Evolutionary conservation across 352 stramenopile genomes (phyloP).

Genomic region (Pythium dissotocum): DNA sequence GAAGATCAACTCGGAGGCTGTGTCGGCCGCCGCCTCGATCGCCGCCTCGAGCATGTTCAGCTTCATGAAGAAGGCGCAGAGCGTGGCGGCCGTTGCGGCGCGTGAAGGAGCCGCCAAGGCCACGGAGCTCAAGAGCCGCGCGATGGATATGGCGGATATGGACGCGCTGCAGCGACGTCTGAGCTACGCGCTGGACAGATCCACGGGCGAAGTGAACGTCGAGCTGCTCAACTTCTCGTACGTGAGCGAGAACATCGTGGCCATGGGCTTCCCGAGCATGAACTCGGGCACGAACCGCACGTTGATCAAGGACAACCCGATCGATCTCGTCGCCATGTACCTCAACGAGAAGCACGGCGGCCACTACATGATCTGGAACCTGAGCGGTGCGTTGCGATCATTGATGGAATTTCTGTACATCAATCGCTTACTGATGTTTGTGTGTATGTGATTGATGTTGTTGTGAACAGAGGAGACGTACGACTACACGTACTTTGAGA

Average conservation of each 20-base stretch:
- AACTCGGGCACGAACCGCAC: conserved; percentile 74
- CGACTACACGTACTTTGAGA: conserved; percentile 94
- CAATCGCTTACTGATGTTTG: background rate
- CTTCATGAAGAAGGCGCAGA: conserved; percentile 87
- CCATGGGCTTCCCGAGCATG: conserved; percentile 92
- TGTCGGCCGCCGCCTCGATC: conserved; percentile 64
- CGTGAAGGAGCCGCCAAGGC: conserved; percentile 80
- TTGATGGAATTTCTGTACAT: background rate
- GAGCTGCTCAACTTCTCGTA: conserved; percentile 92
- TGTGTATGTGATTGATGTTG: conserved; percentile 1
- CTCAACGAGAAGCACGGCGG: conserved; percentile 92
- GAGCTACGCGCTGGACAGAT: conserved; percentile 80
- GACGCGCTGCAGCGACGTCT: conserved; percentile 79
- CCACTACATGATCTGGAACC: conserved; percentile 99
- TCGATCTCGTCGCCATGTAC: conserved; percentile 92
- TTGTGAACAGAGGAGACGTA: conserved; percentile 92
- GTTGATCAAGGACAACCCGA: conserved; percentile 85
- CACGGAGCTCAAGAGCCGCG: conserved; percentile 65
- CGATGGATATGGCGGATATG: conserved; percentile 83
- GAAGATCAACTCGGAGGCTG: conserved; percentile 68
- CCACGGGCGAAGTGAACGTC: conserved; percentile 79
- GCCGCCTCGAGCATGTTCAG: conserved; percentile 74
- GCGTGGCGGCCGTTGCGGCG: conserved; percentile 62
- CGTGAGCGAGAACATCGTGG: conserved; percentile 85
- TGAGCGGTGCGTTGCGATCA: conserved; percentile 62